A percentile compares a stretch with the other conserved stretches of the same genome.
Evolutionary conservation across 2,329 filamentous ascomycete genomes (phyloP).

Genomic region (Mollisiaceae sp.): DNA sequence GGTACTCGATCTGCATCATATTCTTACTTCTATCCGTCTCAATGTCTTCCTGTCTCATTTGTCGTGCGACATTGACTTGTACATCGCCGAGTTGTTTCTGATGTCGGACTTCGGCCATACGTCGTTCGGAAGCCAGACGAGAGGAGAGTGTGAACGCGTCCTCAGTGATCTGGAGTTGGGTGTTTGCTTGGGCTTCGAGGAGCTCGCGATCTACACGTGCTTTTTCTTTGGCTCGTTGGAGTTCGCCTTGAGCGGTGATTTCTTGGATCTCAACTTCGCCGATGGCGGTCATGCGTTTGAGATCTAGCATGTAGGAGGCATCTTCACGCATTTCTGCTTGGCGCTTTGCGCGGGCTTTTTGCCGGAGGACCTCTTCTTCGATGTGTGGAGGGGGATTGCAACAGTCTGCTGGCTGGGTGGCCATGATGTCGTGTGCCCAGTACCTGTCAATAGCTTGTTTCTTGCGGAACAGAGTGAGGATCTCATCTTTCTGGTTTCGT

Average conservation of each 20-base stretch:
- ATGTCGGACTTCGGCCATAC: conserved; percentile 18
- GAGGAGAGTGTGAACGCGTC: conserved; percentile 14
- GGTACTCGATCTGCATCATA: conserved; percentile 25
- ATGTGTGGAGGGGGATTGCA: conserved; percentile 25
- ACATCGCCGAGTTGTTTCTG: conserved; percentile 14
- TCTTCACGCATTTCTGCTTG: conserved; percentile 24
- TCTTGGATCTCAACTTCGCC: conserved; percentile 25
- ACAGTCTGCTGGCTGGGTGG: conserved; percentile 24
- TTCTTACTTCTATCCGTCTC: conserved; percentile 17
- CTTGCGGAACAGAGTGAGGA: conserved; percentile 22
- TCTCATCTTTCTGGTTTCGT: conserved; percentile 23
- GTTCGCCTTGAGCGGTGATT: conserved; percentile 18
- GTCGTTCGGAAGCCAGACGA: background rate
- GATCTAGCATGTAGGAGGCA: conserved; percentile 10
- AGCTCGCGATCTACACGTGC: conserved; percentile 11
- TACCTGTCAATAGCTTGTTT: conserved; percentile 26
- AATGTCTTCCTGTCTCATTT: conserved; percentile 18
- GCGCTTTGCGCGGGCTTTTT: conserved; percentile 25
- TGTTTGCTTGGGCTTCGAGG: conserved; percentile 14
- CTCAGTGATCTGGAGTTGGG: conserved; percentile 19
- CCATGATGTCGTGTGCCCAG: conserved; percentile 28
- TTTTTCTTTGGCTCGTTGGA: conserved; percentile 18
- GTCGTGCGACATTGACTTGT: conserved; percentile 14
- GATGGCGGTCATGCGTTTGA: conserved; percentile 19
- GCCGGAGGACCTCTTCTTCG: conserved; percentile 25